Base-by-base conservation (phyloP, 2,329 filamentous ascomycete genomes). In the Biscogniauxia sp. region DNA sequence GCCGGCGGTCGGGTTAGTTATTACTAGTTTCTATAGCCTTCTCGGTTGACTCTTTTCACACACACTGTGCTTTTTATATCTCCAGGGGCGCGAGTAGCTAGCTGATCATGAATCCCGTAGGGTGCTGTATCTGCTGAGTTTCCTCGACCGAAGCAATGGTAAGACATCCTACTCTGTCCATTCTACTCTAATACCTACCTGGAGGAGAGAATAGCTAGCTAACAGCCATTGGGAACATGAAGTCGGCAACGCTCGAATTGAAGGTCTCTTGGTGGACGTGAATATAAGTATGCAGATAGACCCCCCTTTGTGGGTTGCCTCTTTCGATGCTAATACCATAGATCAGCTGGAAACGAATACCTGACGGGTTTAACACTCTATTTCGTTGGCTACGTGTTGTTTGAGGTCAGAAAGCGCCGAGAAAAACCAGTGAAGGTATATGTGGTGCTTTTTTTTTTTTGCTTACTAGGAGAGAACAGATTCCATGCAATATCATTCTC, bases 291-390 rank as follows among this genome's bases (percentile, higher is more conserved):
- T 72, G 52, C 72, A 74, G 0, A 59, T 56, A 5, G 26, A 9
- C 28, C 7, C 6, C 11, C 11, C 28, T 32, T 32, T 13, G 2
- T 7, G 23, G 5, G 23, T 23, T 23, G 23, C 6, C 28, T 13
- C 28, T 32, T 7, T 32, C 2, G 7, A 7, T 32, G 6, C 28
- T 32, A 32, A 32, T 13, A 23, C 59, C 55, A 41, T 13, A 15
- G 20, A 19, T 13, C 51, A 82, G 81, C 81, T 25, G 85, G 83
- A 0, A 83, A 88, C 53, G 80, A 89, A 65, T 90, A 91, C 60
- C 77, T 90, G 0, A 87, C 84, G 0, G 85, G 86, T 1, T 69
- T 90, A 50, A 90, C 87, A 0, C 71, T 90, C 0, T 91, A 89
- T 71, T 91, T 91, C 68, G 75, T 86, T 50, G 82, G 82, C 51